Evolutionary conservation across 2,329 filamentous ascomycete genomes (phyloP).

Genomic region (Pestalotiopsis sp.): DNA sequence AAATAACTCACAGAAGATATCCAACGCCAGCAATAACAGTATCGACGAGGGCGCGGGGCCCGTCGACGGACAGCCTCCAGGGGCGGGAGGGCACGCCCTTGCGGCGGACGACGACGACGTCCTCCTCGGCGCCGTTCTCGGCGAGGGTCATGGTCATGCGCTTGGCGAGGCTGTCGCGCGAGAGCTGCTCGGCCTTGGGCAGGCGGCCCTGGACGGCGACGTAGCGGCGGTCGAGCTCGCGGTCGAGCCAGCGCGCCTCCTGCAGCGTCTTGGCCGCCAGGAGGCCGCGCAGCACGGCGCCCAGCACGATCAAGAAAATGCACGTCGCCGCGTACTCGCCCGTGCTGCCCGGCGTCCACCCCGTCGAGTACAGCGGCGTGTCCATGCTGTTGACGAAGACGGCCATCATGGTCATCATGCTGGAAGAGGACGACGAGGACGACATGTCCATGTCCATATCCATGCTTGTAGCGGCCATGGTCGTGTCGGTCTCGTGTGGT

Average conservation of each 20-base stretch:
- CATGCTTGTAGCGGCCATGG: conserved; percentile 10
- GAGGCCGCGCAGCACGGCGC: conserved; percentile 69
- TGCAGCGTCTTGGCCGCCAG: conserved; percentile 70
- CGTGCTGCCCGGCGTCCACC: conserved; percentile 73
- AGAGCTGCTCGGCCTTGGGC: conserved; percentile 60
- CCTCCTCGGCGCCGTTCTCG: conserved; percentile 80
- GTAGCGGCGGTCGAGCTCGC: conserved; percentile 75
- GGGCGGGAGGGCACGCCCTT: conserved; percentile 59
- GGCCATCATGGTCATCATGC: conserved; percentile 45
- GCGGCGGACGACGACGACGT: conserved; percentile 72
- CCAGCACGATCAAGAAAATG: conserved; percentile 84
- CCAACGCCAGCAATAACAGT: conserved; percentile 32
- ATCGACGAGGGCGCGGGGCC: conserved; percentile 32
- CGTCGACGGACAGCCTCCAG: conserved; percentile 76
- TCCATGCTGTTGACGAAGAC: conserved; percentile 60
- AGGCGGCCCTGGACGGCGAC: conserved; percentile 71
- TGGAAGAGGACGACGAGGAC: conserved; percentile 16
- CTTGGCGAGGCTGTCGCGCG: conserved; percentile 64
- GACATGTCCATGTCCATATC: conserved; percentile 29
- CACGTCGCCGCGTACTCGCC: conserved; percentile 86
- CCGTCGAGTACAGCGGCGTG: conserved; percentile 59
- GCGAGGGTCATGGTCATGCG: conserved; percentile 61
- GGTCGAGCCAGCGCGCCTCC: conserved; percentile 68
- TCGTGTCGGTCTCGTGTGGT: not conserved
- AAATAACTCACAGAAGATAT: conserved; percentile 35